These are phyloP conservation scores for Bonia amplexicaulis DNA, from an alignment of 176 grass and related monocot genomes.

Conservation along the genomic window DNA sequence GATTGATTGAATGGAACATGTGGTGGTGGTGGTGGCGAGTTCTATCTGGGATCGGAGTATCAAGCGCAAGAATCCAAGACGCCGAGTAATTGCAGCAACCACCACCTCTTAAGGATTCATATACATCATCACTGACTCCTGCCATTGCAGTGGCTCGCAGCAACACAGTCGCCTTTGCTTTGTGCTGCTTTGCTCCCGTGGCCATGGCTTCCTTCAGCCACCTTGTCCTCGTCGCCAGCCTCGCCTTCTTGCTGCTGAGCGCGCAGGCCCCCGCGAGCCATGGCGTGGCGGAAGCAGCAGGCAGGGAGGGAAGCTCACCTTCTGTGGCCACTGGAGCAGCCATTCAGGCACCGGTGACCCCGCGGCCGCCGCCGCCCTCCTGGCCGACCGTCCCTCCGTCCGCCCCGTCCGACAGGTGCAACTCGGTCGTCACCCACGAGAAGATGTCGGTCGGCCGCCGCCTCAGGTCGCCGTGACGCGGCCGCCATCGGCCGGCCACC, in stretches of 20 bases:
- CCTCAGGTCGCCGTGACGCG: too few species aligned
- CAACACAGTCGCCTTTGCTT: not conserved
- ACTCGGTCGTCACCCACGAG: not conserved
- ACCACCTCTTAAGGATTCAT: not conserved
- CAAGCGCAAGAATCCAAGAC: not conserved
- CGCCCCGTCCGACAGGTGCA: not conserved
- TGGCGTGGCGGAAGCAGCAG: not conserved
- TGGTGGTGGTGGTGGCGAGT: not conserved
- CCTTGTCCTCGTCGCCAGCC: not conserved
- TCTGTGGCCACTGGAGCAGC: too few species aligned
- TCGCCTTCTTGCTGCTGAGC: constrained; percentile 14
- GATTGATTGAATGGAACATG: not conserved
- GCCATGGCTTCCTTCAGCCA: not conserved
- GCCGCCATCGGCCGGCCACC: too few species aligned
- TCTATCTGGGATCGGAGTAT: not conserved
- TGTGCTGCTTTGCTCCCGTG: not conserved
- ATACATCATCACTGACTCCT: not conserved
- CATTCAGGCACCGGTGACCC: not conserved
- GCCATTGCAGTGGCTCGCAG: not conserved
- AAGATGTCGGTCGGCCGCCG: not conserved
- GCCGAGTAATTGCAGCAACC: not conserved
- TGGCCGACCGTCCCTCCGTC: not conserved
- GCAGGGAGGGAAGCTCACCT: not conserved
- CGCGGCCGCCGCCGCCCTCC: not conserved
- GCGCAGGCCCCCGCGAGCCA: not conserved